These are phyloP conservation scores for Hebeloma cylindrosporum DNA, from an alignment of 768 basidiomycete genomes.

Conservation along the genomic window DNA sequence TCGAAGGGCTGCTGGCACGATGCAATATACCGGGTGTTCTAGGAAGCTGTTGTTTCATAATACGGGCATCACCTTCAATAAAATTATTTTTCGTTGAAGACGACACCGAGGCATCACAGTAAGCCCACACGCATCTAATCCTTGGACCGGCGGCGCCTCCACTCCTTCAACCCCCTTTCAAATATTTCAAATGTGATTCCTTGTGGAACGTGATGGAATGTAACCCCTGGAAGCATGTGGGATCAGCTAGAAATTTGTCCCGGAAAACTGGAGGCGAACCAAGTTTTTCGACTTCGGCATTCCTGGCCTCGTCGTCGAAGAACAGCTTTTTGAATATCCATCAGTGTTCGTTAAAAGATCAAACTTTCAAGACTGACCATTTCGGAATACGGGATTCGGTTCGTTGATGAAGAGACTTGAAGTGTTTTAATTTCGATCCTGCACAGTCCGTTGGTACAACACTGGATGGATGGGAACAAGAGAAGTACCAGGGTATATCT, in stretches of 20 bases:
- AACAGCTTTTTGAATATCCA: slow-evolving; percentile 42
- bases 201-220: slow-evolving; percentile 67
- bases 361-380: slow-evolving; percentile 51
- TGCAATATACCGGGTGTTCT: no score
- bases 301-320: slow-evolving; percentile 72
- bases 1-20: no score
- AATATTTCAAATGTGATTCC: slow-evolving; percentile 65
- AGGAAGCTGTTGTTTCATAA: no score
- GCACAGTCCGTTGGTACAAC: not conserved
- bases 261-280: slow-evolving; percentile 34
- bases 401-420: slow-evolving; percentile 67
- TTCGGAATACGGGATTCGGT: slow-evolving; percentile 76
- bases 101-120: not conserved
- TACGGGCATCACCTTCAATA: not conserved
- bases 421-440: slow-evolving; percentile 84
- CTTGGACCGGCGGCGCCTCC: slow-evolving; percentile 53
- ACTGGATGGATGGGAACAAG: not conserved
- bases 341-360: not conserved
- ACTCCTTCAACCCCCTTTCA: slow-evolving; percentile 67
- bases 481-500: slow-evolving; percentile 67
- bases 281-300: slow-evolving; percentile 60
- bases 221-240: slow-evolving; percentile 57
- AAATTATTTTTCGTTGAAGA: not conserved
- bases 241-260: not conserved
- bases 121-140: not conserved